Evolutionary conservation across 805 yeast species (phyloP).

Genomic region (Candida coleopterorum): DNA sequence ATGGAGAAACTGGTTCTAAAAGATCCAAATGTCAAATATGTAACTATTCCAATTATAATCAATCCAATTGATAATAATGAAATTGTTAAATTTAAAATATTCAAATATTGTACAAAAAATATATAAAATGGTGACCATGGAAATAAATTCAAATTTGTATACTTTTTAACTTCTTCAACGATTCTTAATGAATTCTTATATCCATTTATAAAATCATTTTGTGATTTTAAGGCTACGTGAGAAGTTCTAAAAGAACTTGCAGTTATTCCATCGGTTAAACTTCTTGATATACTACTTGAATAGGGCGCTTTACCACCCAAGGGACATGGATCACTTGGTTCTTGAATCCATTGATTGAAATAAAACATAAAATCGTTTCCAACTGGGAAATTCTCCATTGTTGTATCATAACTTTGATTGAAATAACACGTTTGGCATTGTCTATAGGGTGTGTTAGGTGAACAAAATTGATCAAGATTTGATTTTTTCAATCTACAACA

Average conservation of each 20-base stretch:
- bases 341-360: constrained; percentile 77
- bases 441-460: constrained; percentile 62
- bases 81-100: constrained; percentile 58
- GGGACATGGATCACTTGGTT: constrained; percentile 87
- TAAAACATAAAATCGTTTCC: constrained; percentile 63
- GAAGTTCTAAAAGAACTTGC: constrained; percentile 75
- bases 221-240: constrained; percentile 77
- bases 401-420: constrained; percentile 58
- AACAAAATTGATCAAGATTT: constrained; percentile 47
- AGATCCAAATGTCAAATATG: constrained; percentile 64
- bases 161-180: constrained; percentile 47
- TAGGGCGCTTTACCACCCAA: constrained; percentile 95
- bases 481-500: constrained; percentile 74
- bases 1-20: constrained; percentile 53
- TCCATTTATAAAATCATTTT: constrained; percentile 77
- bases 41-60: constrained; percentile 45
- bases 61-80: constrained; percentile 50
- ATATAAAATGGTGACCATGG: constrained; percentile 93
- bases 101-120: constrained; percentile 81
- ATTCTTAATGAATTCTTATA: constrained; percentile 68
- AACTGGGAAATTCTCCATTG: constrained; percentile 82
- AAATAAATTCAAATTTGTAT: constrained; percentile 52
- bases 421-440: constrained; percentile 72
- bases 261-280: constrained; percentile 35
- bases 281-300: constrained; percentile 49